Percentiles rank a stretch among this genome's conserved stretches.
Evolutionary conservation across 2,329 filamentous ascomycete species (phyloP).

Genomic region (Xylariaceae sp.): DNA sequence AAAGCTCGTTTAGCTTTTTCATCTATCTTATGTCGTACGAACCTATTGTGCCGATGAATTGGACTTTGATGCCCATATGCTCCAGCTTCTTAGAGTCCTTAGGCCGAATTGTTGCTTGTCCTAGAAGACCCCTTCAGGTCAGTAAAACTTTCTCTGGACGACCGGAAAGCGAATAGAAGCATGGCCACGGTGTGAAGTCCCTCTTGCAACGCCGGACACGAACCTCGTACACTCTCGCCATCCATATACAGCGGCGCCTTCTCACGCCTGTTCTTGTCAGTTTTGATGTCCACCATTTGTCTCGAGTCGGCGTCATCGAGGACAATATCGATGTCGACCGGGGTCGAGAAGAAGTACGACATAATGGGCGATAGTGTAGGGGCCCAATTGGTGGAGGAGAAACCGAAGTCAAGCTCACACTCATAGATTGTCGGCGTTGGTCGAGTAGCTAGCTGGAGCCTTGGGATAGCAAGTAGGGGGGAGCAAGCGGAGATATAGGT

Average conservation of each 20-base stretch:
- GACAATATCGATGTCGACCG: constrained; percentile 98
- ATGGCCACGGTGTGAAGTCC: not conserved
- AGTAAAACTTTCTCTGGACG: not conserved
- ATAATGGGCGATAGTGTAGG: constrained; percentile 53
- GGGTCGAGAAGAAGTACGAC: constrained; percentile 98
- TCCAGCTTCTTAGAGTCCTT: constrained; percentile 98
- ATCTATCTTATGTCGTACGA: constrained; percentile 36
- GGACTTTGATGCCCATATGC: constrained; percentile 98
- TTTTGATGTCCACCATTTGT: constrained; percentile 94
- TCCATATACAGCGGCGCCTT: constrained; percentile 98
- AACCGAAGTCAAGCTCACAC: constrained; percentile 1
- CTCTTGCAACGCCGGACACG: not conserved
- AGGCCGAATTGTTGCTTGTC: constrained; percentile 92
- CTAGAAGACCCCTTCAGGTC: constrained; percentile 47
- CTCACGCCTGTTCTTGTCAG: constrained; percentile 96
- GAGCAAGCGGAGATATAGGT: constrained; percentile 8
- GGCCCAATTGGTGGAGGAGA: constrained; percentile 13
- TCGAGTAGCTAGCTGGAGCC: constrained; percentile 14
- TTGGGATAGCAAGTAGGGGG: constrained; percentile 14
- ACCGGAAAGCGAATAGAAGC: not conserved
- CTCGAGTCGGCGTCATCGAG: constrained; percentile 94
- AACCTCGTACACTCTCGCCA: constrained; percentile 78
- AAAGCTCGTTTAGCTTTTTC: not conserved
- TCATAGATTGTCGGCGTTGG: constrained; percentile 1
- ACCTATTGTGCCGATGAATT: constrained; percentile 99